Evolutionary conservation across 1,284 basidiomycete species (phyloP), one percentile per base, ranked within the genome.

Genomic region (Puccinia hordei): DNA sequence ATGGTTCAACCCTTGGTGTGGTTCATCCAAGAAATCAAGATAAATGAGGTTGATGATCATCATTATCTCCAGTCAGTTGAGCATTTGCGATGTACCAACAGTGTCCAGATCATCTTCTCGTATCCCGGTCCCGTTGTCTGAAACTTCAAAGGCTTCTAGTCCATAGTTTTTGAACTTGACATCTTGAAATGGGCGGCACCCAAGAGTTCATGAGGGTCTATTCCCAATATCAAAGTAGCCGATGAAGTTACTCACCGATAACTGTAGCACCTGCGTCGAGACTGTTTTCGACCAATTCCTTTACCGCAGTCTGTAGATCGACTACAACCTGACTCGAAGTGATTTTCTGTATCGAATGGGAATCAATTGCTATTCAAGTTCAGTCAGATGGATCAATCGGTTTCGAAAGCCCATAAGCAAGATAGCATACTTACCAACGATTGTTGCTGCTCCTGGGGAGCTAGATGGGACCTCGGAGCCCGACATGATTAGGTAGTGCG

Each of bases 251-350:
- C 90, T 73, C 71, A 92, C 95, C 94, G 72, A 99, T 90, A 82
- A 87, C 91, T 0, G 92, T 94, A 0, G 95, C 93, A 0, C 92
- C 92, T 0, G 96, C 95, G 85, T 99, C 97, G 38, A 98, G 87
- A 81, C 93, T 93, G 85, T 99, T 99, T 87, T 99, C 97, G 1
- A 99, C 90, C 1, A 99, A 90, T 85, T 99, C 97, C 85, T 99
- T 99, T 78, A 99, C 91, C 0, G 94, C 94, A 33, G 85, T 92
- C 84, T 95, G 94, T 0, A 99, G 89, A 85, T 98, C 95, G 41
- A 96, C 89, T 0, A 99, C 92, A 44, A 99, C 96, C 85, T 99
- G 97, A 0, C 94, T 95, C 6, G 94, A 94, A 0, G 94, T 93
- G 80, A 98, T 92, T 75, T 90, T 89, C 85, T 96, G 94, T 12